A percentile compares a stretch with the other conserved stretches of the same genome.
These are phyloP conservation scores for Saccharum hybrid DNA, from an alignment of 202 grass and related monocot species.

Conservation along the genomic window DNA sequence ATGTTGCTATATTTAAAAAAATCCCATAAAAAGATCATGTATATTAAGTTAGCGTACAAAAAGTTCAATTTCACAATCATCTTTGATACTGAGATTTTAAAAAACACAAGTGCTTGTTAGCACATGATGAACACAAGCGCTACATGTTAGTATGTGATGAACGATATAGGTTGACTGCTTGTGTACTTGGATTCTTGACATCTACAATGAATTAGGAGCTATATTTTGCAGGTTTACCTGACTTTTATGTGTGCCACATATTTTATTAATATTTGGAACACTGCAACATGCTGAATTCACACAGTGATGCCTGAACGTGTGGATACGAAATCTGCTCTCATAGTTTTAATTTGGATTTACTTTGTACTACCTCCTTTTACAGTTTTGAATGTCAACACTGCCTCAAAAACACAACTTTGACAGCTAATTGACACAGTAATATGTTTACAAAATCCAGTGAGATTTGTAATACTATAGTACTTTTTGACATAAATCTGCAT, in stretches of 20 bases:
- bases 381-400: neutral
- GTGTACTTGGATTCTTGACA: slow-evolving; percentile 15
- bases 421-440: neutral
- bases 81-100: neutral
- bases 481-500: neutral
- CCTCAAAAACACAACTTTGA: slow-evolving; percentile 5
- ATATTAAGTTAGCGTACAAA: neutral
- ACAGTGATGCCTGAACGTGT: neutral
- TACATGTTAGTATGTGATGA: neutral
- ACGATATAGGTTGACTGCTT: neutral
- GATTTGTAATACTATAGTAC: neutral
- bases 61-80: neutral
- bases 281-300: neutral
- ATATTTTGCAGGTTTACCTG: neutral
- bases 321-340: neutral
- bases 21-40: neutral
- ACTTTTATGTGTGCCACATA: neutral
- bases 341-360: neutral
- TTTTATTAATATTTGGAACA: slow-evolving; percentile 1
- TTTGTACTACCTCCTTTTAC: neutral
- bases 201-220: neutral
- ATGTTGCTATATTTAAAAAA: neutral
- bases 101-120: slow-evolving; percentile 1
- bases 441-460: neutral
- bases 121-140: neutral